Conservation (phyloP, 2,329 filamentous ascomycete species). For the Fusarium sp. region DNA sequence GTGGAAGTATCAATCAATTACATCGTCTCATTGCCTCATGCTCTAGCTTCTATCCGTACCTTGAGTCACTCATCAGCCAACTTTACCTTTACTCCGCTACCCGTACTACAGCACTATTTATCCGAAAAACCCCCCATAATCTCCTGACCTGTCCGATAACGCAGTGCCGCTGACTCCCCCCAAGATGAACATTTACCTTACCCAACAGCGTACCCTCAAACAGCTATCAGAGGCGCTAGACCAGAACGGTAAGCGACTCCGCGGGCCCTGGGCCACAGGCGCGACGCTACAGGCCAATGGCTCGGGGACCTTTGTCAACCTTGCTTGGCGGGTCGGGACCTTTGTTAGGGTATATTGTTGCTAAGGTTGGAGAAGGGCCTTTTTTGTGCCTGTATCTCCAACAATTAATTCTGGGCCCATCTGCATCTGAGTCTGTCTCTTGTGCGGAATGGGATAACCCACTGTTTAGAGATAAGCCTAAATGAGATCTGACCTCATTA, state of each 20-base stretch:
- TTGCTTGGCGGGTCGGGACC: no score
- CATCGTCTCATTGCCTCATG: no score
- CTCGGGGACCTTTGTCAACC: conserved; percentile 30
- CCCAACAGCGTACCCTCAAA: neutral
- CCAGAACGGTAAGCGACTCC: conserved; percentile 5
- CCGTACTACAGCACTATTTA: no score
- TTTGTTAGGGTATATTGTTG: conserved; percentile 20
- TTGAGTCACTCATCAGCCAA: neutral
- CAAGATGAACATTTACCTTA: no score
- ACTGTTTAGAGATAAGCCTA: conserved; percentile 8
- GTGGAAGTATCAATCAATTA: no score
- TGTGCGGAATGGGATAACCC: conserved; percentile 8
- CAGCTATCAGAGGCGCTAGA: conserved; percentile 1
- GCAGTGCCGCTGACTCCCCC: no score
- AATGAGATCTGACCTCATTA: neutral
- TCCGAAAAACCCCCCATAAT: no score
- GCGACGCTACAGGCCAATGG: neutral
- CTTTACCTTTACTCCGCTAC: no score
- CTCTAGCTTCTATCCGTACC: no score
- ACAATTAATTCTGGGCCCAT: no score
- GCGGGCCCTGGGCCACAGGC: neutral
- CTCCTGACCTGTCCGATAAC: no score
- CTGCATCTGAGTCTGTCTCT: no score
- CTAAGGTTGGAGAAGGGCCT: conserved; percentile 35
- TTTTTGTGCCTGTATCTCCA: conserved; percentile 16